Percentiles rank a stretch among this genome's conserved stretches.
These are phyloP conservation scores for Xylaria sp. DNA, from an alignment of 495 filamentous ascomycete species.

Conservation along the genomic window DNA sequence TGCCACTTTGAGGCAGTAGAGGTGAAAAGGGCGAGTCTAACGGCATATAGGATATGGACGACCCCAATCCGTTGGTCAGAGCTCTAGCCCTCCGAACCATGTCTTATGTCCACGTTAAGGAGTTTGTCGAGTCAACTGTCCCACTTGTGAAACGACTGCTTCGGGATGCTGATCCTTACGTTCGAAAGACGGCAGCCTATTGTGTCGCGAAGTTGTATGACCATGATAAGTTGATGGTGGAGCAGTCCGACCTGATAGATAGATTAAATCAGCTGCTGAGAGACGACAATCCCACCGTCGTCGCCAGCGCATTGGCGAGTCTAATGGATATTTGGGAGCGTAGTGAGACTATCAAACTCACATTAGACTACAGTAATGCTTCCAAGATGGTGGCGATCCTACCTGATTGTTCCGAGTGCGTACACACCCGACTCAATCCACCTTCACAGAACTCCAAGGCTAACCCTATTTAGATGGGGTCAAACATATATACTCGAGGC, in stretches of 20 bases:
- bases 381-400: conserved; percentile 97
- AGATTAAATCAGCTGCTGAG: conserved; percentile 86
- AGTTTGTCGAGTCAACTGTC: conserved; percentile 92
- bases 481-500: conserved; percentile 99
- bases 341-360: conserved; percentile 95
- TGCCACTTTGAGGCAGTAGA: neutral
- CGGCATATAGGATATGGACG: conserved; percentile 81
- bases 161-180: conserved; percentile 90
- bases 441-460: conserved; percentile 14
- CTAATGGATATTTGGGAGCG: conserved; percentile 99
- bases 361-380: conserved; percentile 95
- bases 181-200: conserved; percentile 96
- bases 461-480: conserved; percentile 76
- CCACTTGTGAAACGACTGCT: conserved; percentile 83
- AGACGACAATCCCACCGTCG: conserved; percentile 97
- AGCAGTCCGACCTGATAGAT: conserved; percentile 90
- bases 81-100: conserved; percentile 94
- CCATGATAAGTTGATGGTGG: conserved; percentile 89
- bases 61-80: conserved; percentile 89
- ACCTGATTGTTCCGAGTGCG: conserved; percentile 95
- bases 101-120: conserved; percentile 95
- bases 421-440: conserved; percentile 22
- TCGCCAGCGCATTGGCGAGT: conserved; percentile 89
- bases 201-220: conserved; percentile 98
- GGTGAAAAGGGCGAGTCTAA: conserved; percentile 2